A percentile compares a stretch with the other conserved stretches of the same genome.
Conservation (phyloP, 1,284 basidiomycete species). For the Kwoniella shivajii region DNA sequence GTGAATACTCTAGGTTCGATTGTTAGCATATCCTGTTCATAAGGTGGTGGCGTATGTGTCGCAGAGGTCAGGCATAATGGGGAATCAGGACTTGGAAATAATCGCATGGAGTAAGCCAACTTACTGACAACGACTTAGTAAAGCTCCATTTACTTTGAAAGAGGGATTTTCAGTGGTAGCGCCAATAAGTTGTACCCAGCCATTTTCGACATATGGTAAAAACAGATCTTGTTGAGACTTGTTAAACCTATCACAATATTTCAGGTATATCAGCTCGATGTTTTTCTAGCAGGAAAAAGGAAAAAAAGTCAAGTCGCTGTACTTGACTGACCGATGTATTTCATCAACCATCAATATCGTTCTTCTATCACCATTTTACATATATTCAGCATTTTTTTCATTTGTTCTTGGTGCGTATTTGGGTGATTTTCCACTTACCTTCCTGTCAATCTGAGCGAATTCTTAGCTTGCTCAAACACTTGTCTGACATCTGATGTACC, state of each 20-base stretch:
- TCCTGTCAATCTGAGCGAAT: constrained; percentile 68
- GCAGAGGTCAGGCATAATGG: too few species aligned
- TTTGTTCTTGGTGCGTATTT: constrained; percentile 68
- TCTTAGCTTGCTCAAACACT: constrained; percentile 78
- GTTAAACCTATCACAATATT: constrained; percentile 62
- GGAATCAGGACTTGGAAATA: too few species aligned
- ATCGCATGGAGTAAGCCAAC: constrained; percentile 45
- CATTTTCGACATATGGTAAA: constrained; percentile 76
- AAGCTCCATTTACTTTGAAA: constrained; percentile 75
- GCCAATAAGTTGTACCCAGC: constrained; percentile 77
- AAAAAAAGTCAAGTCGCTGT: background rate
- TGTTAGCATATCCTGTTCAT: too few species aligned
- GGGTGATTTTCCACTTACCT: constrained; percentile 62
- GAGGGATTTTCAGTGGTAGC: constrained; percentile 93
- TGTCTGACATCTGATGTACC: constrained; percentile 77
- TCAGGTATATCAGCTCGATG: background rate
- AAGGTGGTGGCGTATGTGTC: too few species aligned
- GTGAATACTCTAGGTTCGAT: constrained; percentile 45
- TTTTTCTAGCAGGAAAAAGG: background rate
- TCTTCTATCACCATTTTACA: constrained; percentile 20
- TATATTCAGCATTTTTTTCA: constrained; percentile 59
- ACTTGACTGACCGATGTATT: constrained; percentile 67
- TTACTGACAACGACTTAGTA: constrained; percentile 78
- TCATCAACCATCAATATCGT: constrained; percentile 64
- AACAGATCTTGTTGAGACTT: constrained; percentile 83